Conservation (phyloP, 2,329 filamentous ascomycete genomes). For the Aspergillus latus region DNA sequence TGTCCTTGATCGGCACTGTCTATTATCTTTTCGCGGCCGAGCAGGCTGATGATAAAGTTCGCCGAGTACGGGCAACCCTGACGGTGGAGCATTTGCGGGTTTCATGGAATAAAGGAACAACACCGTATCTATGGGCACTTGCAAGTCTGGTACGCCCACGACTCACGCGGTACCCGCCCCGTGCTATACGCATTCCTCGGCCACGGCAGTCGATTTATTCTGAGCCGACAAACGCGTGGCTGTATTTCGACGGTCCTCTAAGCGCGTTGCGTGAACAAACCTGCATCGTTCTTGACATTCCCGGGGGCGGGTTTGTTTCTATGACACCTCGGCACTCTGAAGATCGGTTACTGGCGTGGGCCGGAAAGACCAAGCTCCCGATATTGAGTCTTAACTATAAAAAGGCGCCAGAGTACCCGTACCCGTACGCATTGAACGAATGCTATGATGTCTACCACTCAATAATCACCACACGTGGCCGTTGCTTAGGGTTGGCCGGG, state of each 20-base stretch:
- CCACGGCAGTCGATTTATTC: constrained; percentile 77
- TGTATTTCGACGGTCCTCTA: constrained; percentile 90
- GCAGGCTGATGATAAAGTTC: constrained; percentile 92
- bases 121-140: constrained; percentile 76
- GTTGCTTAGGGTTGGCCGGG: constrained; percentile 73
- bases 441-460: constrained; percentile 83
- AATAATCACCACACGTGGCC: constrained; percentile 68
- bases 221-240: constrained; percentile 80
- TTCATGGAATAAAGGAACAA: constrained; percentile 92
- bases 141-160: constrained; percentile 73
- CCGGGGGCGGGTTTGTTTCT: constrained; percentile 91
- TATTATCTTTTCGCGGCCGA: constrained; percentile 95
- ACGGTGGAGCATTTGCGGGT: constrained; percentile 90
- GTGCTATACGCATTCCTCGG: constrained; percentile 79
- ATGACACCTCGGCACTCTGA: constrained; percentile 96
- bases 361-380: constrained; percentile 81
- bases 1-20: constrained; percentile 77
- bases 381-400: constrained; percentile 88
- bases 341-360: constrained; percentile 91
- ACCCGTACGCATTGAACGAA: constrained; percentile 82
- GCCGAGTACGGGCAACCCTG: constrained; percentile 80
- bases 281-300: constrained; percentile 82
- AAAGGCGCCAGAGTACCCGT: constrained; percentile 81
- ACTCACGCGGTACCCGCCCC: constrained; percentile 76
- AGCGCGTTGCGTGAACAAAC: constrained; percentile 73